Conservation (phyloP, 345 rosid genomes). For the Isatis tinctoria region DNA sequence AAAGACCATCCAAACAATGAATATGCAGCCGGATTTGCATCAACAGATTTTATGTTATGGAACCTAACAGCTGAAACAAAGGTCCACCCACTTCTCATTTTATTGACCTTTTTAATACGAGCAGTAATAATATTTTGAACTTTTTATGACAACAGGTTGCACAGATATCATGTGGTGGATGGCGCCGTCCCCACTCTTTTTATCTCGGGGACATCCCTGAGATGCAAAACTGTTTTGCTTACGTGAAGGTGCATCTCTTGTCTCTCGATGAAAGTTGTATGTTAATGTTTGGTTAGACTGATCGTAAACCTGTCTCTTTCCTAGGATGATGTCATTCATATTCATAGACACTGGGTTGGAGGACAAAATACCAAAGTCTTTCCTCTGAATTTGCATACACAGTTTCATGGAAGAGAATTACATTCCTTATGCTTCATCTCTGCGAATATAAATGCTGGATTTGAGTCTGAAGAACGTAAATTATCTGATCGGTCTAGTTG, state of each 20-base stretch:
- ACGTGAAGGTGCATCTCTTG: conserved; percentile 66
- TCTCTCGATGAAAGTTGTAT: background rate
- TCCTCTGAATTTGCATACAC: conserved; percentile 70
- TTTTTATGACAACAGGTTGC: conserved; percentile 56
- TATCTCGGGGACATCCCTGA: conserved; percentile 77
- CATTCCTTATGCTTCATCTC: conserved; percentile 81
- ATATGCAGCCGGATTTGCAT: conserved; percentile 89
- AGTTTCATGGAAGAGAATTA: conserved; percentile 95
- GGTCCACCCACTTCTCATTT: conserved; percentile 39
- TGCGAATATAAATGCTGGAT: conserved; percentile 34
- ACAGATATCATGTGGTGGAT: conserved; percentile 96
- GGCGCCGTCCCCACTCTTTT: conserved; percentile 97
- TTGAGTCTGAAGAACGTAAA: conserved; percentile 29
- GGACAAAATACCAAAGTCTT: conserved; percentile 46
- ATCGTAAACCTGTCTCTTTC: conserved; percentile 7
- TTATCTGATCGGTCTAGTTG: conserved; percentile 50
- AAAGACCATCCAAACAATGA: conserved; percentile 44
- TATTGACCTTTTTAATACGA: background rate
- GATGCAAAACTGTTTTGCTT: conserved; percentile 71
- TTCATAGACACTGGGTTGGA: conserved; percentile 59
- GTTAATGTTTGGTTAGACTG: conserved; percentile 11
- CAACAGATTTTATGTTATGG: conserved; percentile 83
- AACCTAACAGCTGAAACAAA: conserved; percentile 69
- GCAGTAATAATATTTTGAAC: conserved; percentile 23
- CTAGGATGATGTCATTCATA: conserved; percentile 83